A percentile compares a stretch with the other conserved stretches of the same genome.
phyloP scores from a whole-genome alignment of 2,329 filamentous ascomycete genomes.

The Didymella glomerata region DNA sequence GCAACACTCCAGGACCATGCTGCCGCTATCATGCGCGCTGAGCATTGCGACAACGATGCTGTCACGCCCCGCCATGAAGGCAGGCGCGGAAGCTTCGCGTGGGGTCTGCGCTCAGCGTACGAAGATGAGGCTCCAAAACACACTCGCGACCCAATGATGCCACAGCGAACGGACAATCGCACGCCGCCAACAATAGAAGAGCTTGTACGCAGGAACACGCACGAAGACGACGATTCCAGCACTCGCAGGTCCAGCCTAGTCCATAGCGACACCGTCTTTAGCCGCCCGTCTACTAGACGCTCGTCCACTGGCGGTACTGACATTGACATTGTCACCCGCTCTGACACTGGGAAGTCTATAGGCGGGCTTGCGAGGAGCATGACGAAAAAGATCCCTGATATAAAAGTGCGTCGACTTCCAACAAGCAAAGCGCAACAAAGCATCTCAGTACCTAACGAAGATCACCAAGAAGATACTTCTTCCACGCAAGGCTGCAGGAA shows the following conservation, averaged over 20 bases:
- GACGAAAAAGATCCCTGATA: constrained; percentile 33
- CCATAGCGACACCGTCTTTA: constrained; percentile 27
- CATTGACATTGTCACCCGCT: constrained; percentile 12
- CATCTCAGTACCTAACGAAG: background rate
- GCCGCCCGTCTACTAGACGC: constrained; percentile 17
- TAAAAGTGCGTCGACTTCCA: constrained; percentile 15
- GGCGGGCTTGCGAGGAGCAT: constrained; percentile 37
- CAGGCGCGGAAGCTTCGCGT: constrained; percentile 42
- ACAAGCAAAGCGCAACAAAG: background rate
- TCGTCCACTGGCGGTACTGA: constrained; percentile 10
- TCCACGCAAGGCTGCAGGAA: constrained; percentile 11
- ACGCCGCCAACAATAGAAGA: constrained; percentile 36
- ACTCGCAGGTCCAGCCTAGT: constrained; percentile 16
- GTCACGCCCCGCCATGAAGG: constrained; percentile 28
- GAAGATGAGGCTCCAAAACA: constrained; percentile 18
- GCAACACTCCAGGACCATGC: constrained; percentile 42
- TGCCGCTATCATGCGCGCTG: constrained; percentile 19
- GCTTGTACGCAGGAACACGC: constrained; percentile 26
- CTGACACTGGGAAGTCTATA: constrained; percentile 32
- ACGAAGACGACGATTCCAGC: constrained; percentile 22
- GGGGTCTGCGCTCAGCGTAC: constrained; percentile 21
- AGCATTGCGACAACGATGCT: constrained; percentile 10
- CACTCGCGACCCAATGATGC: constrained; percentile 27
- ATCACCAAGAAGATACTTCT: background rate
- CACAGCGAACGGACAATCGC: constrained; percentile 12